These are phyloP conservation scores for Coemansia sp. DNA, from an alignment of 192 early-diverging fungal genomes.

Conservation along the genomic window DNA sequence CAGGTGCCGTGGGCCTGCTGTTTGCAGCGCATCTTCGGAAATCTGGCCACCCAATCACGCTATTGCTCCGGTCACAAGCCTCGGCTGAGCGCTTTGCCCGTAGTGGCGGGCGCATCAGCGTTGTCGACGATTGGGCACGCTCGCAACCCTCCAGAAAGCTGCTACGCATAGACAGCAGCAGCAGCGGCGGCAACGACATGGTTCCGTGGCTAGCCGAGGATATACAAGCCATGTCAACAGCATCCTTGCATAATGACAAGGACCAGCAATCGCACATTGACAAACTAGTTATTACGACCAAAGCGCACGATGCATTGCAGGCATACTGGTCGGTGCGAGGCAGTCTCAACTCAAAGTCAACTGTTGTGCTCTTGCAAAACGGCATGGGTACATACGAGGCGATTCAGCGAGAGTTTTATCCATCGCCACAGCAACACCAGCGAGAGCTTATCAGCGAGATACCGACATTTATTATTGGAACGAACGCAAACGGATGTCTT, in stretches of 20 bases:
- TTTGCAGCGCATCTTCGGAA: conserved; percentile 62
- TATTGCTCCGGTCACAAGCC: conserved; percentile 61
- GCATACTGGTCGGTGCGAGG: conserved; percentile 57
- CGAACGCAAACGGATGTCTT: conserved; percentile 62
- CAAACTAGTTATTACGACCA: conserved; percentile 64
- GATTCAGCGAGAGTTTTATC: conserved; percentile 41
- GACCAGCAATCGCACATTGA: conserved; percentile 41
- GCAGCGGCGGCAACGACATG: conserved; percentile 12
- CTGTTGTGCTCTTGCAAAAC: conserved; percentile 68
- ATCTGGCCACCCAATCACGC: conserved; percentile 58
- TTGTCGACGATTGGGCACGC: conserved; percentile 38
- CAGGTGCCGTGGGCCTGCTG: conserved; percentile 71
- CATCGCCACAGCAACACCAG: conserved; percentile 20
- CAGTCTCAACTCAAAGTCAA: conserved; percentile 57
- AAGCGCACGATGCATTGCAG: conserved; percentile 63
- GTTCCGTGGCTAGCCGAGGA: conserved; percentile 37
- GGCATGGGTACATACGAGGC: conserved; percentile 66
- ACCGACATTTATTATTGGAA: conserved; percentile 57
- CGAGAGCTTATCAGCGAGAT: conserved; percentile 22
- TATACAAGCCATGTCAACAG: conserved; percentile 44
- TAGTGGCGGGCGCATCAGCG: conserved; percentile 23
- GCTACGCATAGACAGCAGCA: conserved; percentile 21
- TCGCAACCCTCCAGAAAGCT: conserved; percentile 40
- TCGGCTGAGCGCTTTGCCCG: conserved; percentile 38
- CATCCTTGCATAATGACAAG: conserved; percentile 16